Base-by-base conservation (phyloP, 768 basidiomycete species). In the Tylopilus balloui region DNA sequence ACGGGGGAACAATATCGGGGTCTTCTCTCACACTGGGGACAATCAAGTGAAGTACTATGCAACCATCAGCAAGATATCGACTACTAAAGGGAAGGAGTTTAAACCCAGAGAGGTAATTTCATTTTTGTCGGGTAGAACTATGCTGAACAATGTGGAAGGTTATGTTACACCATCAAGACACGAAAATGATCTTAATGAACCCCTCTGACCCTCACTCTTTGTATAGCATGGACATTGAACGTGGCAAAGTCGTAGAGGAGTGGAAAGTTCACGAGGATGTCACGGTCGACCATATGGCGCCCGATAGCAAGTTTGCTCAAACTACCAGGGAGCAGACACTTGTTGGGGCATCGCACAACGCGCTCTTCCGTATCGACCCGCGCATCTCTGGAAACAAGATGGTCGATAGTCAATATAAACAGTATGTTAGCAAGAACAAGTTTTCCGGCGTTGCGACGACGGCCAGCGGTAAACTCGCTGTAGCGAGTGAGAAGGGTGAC, bases 331-430 rank as follows among this genome's bases (percentile, higher is more conserved):
- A 95, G 65, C 90, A 96, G 66, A 99, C 96, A 3, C 76, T 99
- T 47, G 83, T 98, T 54, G 96, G 96, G 35, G 77, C 82, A 53
- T 96, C 95, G 1, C 86, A 91, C 69, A 98, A 98, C 63, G 88
- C 92, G 9, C 75, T 99, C 40, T 99, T 97, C 87, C 88, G 93
- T 41, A 88, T 99, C 68, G 96, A 99, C 70, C 96, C 96, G 36
- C 92, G 96, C 51, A 73, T 97, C 2, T 83, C 86, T 5, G 94
- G 94, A 46, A 83, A 75, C 66, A 97, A 98, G 72, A 79, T 98
- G 67, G 95, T 97, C 50, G 88, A 97, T 53, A 84, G 80, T 58
- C 87, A 97, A 67, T 93, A 83, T 74, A 99, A 98, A 74, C 93
- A 97, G 64, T 99, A 99, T 66, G 83, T 80, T 40, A 81, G 83